phyloP scores from a whole-genome alignment of 169 alveolate genomes.

The Neospora caninum region DNA sequence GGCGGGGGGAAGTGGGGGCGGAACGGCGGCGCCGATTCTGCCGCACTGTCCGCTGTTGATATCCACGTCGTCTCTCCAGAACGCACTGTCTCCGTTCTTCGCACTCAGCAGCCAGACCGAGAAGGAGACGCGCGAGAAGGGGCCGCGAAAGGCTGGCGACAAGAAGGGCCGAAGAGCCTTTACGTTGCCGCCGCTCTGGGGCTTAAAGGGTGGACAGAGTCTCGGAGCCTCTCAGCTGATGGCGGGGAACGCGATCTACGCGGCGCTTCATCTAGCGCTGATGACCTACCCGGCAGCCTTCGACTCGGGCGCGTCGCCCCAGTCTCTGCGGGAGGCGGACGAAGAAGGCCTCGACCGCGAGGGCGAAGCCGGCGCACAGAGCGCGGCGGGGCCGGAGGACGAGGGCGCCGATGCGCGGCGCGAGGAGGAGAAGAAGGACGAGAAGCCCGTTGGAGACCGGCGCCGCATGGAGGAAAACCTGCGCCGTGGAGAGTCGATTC shows the following conservation, averaged over 20 bases:
- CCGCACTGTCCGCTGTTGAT: slow-evolving; percentile 27
- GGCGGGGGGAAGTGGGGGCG: slow-evolving; percentile 21
- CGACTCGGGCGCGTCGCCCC: neutral
- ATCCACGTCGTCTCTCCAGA: neutral
- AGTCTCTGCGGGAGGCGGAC: slow-evolving; percentile 11
- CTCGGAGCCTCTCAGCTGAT: slow-evolving; percentile 44
- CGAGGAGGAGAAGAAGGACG: neutral
- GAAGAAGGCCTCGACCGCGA: slow-evolving; percentile 16
- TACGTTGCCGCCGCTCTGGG: neutral
- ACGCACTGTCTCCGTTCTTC: neutral
- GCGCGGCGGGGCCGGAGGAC: neutral
- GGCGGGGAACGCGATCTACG: slow-evolving; percentile 51
- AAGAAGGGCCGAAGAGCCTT: neutral
- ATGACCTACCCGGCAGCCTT: slow-evolving; percentile 35
- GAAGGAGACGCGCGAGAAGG: neutral
- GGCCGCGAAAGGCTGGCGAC: neutral
- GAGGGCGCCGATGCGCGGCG: neutral
- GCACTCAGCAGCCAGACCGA: neutral
- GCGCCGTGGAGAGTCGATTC: neutral
- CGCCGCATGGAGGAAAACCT: neutral
- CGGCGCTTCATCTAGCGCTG: slow-evolving; percentile 59
- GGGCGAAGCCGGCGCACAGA: neutral
- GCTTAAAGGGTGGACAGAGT: slow-evolving; percentile 10
- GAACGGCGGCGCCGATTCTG: neutral
- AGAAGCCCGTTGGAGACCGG: neutral